Conservation (phyloP, 2,329 filamentous ascomycete species). For the Lecanoromycetidae sp. region DNA sequence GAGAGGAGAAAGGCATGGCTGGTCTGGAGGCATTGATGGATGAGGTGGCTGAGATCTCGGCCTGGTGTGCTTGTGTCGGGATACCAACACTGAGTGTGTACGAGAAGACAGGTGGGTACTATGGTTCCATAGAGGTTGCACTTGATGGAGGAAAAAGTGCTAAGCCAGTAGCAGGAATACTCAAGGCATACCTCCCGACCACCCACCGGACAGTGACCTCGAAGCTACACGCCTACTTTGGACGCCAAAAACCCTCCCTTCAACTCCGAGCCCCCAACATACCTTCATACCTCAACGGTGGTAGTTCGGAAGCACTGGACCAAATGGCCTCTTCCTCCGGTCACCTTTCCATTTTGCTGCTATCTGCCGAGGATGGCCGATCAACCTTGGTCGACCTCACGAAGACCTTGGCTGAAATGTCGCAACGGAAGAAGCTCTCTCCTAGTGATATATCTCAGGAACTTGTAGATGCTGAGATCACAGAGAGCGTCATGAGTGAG, state of each 20-base stretch:
- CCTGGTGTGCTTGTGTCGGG: constrained; percentile 83
- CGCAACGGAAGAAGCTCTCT: constrained; percentile 72
- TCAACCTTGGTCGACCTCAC: constrained; percentile 93
- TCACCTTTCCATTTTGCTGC: constrained; percentile 56
- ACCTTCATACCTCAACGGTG: constrained; percentile 32
- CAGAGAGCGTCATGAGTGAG: constrained; percentile 65
- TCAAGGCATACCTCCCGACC: constrained; percentile 81
- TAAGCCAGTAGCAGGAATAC: constrained; percentile 51
- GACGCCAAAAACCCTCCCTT: constrained; percentile 58
- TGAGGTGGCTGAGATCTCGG: constrained; percentile 80
- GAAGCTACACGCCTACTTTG: constrained; percentile 81
- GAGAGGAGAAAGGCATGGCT: constrained; percentile 51
- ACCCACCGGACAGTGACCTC: constrained; percentile 66
- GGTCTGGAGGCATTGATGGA: constrained; percentile 75
- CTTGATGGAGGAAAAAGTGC: too few species aligned
- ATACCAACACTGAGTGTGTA: constrained; percentile 84
- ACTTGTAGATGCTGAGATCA: constrained; percentile 80
- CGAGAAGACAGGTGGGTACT: constrained; percentile 70
- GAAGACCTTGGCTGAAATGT: constrained; percentile 88
- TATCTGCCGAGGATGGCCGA: constrained; percentile 78
- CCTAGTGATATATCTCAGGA: constrained; percentile 73
- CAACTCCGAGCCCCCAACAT: constrained; percentile 61
- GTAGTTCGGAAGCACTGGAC: constrained; percentile 14
- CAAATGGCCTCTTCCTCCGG: constrained; percentile 2
- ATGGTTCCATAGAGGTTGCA: too few species aligned